Percentiles rank a stretch among this genome's conserved stretches.
These are phyloP conservation scores for Martiniozyma asiatica DNA, from an alignment of 1,139 yeast genomes.

Conservation along the genomic window DNA sequence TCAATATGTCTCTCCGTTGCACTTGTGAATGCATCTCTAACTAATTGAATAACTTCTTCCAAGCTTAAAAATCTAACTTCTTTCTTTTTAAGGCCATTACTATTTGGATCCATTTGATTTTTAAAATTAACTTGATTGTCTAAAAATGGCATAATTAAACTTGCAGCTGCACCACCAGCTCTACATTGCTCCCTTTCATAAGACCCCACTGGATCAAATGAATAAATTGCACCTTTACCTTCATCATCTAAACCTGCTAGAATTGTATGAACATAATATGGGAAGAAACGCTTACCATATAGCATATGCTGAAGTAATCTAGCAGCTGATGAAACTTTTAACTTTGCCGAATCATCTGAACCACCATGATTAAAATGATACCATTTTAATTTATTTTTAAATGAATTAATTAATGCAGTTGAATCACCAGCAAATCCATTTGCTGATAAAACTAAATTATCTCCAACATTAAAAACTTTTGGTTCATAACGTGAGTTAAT, in stretches of 20 bases:
- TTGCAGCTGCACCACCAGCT: conserved; percentile 97
- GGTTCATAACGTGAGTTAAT: conserved; percentile 91
- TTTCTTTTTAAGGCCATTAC: conserved; percentile 54
- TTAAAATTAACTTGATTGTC: conserved; percentile 95
- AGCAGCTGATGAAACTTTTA: conserved; percentile 68
- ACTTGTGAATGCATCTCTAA: conserved; percentile 85
- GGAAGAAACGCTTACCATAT: conserved; percentile 91
- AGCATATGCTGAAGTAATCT: conserved; percentile 82
- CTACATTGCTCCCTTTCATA: conserved; percentile 96
- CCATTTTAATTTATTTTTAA: conserved; percentile 78
- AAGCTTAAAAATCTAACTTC: conserved; percentile 52
- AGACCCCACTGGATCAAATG: conserved; percentile 96
- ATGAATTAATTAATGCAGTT: conserved; percentile 65
- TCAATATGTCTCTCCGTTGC: conserved; percentile 98
- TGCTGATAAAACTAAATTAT: conserved; percentile 76
- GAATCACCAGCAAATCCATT: conserved; percentile 97
- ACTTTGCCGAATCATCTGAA: conserved; percentile 37
- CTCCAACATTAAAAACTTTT: conserved; percentile 83
- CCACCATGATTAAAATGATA: conserved; percentile 68
- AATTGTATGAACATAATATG: conserved; percentile 90
- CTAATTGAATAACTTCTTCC: conserved; percentile 79
- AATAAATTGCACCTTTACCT: conserved; percentile 89
- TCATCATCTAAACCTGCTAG: conserved; percentile 91
- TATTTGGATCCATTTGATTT: conserved; percentile 72
- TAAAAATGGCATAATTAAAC: conserved; percentile 90